A percentile compares a stretch with the other conserved stretches of the same genome.
phyloP scores from a whole-genome alignment of 805 yeast genomes.

The Metschnikowia lunata region DNA sequence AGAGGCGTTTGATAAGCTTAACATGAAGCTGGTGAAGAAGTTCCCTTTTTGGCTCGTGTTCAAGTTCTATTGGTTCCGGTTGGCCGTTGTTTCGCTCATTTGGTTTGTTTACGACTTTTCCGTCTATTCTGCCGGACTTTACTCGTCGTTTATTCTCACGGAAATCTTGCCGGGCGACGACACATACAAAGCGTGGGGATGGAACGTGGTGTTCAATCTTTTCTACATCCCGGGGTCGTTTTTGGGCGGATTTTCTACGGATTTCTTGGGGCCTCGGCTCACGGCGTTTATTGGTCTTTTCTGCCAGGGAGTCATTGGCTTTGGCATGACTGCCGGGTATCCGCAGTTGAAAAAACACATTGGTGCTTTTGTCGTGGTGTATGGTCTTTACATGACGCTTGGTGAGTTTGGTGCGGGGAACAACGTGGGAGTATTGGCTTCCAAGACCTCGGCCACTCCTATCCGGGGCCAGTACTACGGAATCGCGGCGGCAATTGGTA shows the following conservation, averaged over 20 bases:
- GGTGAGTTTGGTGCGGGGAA: slow-evolving; percentile 97
- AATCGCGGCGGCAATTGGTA: slow-evolving; percentile 87
- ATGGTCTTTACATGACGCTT: slow-evolving; percentile 79
- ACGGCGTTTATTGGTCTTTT: slow-evolving; percentile 67
- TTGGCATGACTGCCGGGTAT: slow-evolving; percentile 73
- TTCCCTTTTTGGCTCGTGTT: slow-evolving; percentile 67
- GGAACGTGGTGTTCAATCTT: slow-evolving; percentile 85
- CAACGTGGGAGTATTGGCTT: slow-evolving; percentile 81
- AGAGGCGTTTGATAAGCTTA: slow-evolving; percentile 62
- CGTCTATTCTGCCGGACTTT: slow-evolving; percentile 81
- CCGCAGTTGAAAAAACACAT: slow-evolving; percentile 51
- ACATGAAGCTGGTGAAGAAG: slow-evolving; percentile 52
- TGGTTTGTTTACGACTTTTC: slow-evolving; percentile 94
- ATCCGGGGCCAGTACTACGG: slow-evolving; percentile 90
- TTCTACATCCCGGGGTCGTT: slow-evolving; percentile 90
- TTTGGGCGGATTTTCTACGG: slow-evolving; percentile 81
- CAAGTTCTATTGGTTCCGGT: slow-evolving; percentile 82
- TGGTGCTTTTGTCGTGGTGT: slow-evolving; percentile 79
- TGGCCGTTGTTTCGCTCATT: slow-evolving; percentile 62
- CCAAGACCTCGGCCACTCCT: slow-evolving; percentile 82
- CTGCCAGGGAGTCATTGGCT: slow-evolving; percentile 75
- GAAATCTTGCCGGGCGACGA: slow-evolving; percentile 55
- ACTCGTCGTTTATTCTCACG: slow-evolving; percentile 66
- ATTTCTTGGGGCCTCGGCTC: slow-evolving; percentile 85
- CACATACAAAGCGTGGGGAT: slow-evolving; percentile 75